Conservation (phyloP, 1,284 basidiomycete genomes). For the Cryptococcus sp. region DNA sequence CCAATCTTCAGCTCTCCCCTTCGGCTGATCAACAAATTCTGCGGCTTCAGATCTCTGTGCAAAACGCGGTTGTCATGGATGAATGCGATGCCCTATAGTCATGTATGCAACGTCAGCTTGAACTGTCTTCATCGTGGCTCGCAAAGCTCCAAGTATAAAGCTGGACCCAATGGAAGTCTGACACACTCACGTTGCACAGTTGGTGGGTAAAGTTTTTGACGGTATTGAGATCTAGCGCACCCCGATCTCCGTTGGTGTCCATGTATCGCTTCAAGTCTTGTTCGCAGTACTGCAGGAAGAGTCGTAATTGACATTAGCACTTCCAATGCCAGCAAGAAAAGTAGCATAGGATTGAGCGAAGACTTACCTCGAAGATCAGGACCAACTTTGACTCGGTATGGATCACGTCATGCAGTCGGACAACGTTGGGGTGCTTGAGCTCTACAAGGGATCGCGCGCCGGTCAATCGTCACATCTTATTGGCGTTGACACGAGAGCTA, state of each 20-base stretch:
- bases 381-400: conserved; percentile 96
- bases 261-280: conserved; percentile 92
- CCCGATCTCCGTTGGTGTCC: conserved; percentile 76
- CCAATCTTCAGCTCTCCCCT: conserved; percentile 86
- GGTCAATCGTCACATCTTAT: not conserved
- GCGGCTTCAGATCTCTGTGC: conserved; percentile 96
- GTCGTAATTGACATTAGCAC: not conserved
- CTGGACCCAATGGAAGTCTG: not conserved
- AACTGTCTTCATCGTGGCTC: conserved; percentile 33
- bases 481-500: not conserved
- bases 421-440: conserved; percentile 92
- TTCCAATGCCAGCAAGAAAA: not conserved
- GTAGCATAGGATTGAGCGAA: conserved; percentile 48
- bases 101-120: conserved; percentile 59
- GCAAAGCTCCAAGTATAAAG: conserved; percentile 53
- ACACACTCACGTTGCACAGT: conserved; percentile 41
- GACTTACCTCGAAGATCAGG: conserved; percentile 87
- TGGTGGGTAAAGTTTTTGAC: conserved; percentile 65
- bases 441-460: conserved; percentile 56
- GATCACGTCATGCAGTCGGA: conserved; percentile 92
- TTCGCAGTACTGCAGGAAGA: conserved; percentile 44
- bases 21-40: conserved; percentile 93
- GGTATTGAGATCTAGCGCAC: conserved; percentile 67
- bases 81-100: conserved; percentile 76
- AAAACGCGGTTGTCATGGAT: conserved; percentile 96